A percentile compares a stretch with the other conserved stretches of the same genome.
These are phyloP conservation scores for Allium fistulosum DNA, from an alignment of 106 monocot species.

Conservation along the genomic window DNA sequence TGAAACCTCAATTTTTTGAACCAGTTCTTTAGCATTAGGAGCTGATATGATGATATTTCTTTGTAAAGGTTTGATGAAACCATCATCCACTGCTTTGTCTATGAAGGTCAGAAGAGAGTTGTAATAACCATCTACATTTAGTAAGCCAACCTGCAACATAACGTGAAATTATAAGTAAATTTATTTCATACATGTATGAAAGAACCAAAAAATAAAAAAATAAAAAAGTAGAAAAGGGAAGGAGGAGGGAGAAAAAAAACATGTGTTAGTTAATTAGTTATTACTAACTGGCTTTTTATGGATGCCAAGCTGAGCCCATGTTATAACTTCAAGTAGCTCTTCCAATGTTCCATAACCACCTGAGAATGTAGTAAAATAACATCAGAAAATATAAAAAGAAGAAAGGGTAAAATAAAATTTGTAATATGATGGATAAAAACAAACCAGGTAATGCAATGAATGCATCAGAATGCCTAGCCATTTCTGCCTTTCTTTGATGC, in stretches of 20 bases:
- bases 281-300: conserved; percentile 66
- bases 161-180: neutral
- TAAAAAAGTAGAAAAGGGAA: too few species aligned
- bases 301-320: conserved; percentile 89
- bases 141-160: conserved; percentile 56
- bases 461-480: conserved; percentile 71
- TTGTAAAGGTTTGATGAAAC: conserved; percentile 63
- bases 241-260: neutral
- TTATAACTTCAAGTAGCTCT: conserved; percentile 79
- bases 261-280: neutral
- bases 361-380: neutral
- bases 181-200: neutral
- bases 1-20: conserved; percentile 66
- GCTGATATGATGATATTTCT: conserved; percentile 62
- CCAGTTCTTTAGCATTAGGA: conserved; percentile 47
- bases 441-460: conserved; percentile 82
- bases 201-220: neutral
- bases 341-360: conserved; percentile 66
- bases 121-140: conserved; percentile 96
- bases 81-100: conserved; percentile 83
- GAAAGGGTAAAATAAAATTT: neutral
- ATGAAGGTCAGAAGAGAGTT: conserved; percentile 69
- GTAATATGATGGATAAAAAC: neutral
- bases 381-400: neutral
- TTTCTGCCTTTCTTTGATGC: conserved; percentile 81